These are phyloP conservation scores for Epichloe bromicola DNA, from an alignment of 2,329 filamentous ascomycete genomes.

Conservation along the genomic window DNA sequence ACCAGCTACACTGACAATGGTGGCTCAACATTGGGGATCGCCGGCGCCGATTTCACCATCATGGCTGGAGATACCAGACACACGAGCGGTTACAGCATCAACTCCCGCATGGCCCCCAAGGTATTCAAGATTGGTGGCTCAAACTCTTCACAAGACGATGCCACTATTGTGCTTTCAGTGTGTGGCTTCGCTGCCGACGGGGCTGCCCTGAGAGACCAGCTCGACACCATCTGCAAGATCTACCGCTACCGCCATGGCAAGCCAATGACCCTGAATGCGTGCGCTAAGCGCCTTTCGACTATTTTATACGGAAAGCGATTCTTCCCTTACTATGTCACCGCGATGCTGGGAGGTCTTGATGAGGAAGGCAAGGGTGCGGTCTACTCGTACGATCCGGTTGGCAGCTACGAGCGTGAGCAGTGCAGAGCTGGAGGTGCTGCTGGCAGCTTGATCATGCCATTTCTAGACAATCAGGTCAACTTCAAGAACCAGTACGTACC, in stretches of 20 bases:
- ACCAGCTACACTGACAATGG: slow-evolving; percentile 92
- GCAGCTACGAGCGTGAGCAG: slow-evolving; percentile 94
- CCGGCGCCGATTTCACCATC: slow-evolving; percentile 87
- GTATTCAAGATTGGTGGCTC: slow-evolving; percentile 95
- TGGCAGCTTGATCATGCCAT: slow-evolving; percentile 93
- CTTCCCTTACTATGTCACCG: slow-evolving; percentile 96
- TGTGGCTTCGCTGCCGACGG: slow-evolving; percentile 95
- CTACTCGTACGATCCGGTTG: slow-evolving; percentile 96
- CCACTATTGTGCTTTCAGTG: slow-evolving; percentile 80
- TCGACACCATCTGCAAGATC: slow-evolving; percentile 95
- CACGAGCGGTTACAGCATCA: slow-evolving; percentile 96
- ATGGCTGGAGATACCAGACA: slow-evolving; percentile 94
- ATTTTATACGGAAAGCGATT: slow-evolving; percentile 97
- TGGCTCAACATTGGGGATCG: slow-evolving; percentile 89
- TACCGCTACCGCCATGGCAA: slow-evolving; percentile 98
- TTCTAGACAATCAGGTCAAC: slow-evolving; percentile 98
- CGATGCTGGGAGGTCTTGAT: slow-evolving; percentile 86
- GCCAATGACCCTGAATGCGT: slow-evolving; percentile 86
- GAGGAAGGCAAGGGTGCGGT: slow-evolving; percentile 89
- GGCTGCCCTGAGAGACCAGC: slow-evolving; percentile 80
- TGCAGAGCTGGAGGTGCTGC: slow-evolving; percentile 88
- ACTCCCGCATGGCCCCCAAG: slow-evolving; percentile 89
- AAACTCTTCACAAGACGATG: slow-evolving; percentile 70
- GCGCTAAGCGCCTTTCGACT: slow-evolving; percentile 86
- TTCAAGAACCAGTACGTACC: slow-evolving; percentile 98